Base-by-base conservation (phyloP, 768 basidiomycete species). In the Rhodocollybia butyracea region DNA sequence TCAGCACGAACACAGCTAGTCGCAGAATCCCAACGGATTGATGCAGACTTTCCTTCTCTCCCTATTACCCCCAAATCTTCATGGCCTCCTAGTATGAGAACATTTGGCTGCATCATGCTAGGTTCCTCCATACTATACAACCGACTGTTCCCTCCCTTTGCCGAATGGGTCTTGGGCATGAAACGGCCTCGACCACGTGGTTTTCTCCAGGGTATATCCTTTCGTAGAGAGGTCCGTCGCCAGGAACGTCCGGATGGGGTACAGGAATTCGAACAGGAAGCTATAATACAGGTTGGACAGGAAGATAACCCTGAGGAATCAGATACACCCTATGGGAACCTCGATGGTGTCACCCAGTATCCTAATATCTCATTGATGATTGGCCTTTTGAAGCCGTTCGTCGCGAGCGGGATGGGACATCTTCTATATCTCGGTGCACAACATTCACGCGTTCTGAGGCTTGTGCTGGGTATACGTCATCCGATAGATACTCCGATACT, bases 81-180 rank as follows among this genome's bases (percentile, higher is more conserved):
- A 4, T 54, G 42, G 53, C 43, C 53, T 21, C 43, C 53, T 10
- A 13, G 42, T 3, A 15, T 54, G 17, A 30, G 29, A 5, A 38
- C 32, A 26, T 54, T 45, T n/a, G 53, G 53, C 2, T 54, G n/a
- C 12, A 31, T 54, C 1, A 31, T 22, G 10, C 15, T 26, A 5
- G 53, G 42, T n/a, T 22, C 53, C 12, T 42, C 41, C n/a, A 43
- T 42, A 22, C 15, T 54, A 3, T 54, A 54, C 43, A 46, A 46
- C 10, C 42, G 43, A 19, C n/a, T 19, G 13, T 46, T 54, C 24
- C 11, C 22, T 34, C 27, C 31, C 2, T 54, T 54, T 17, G 45
- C 53, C 17, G 39, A 54, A n/a, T 54, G 53, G 53, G 41, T 54
- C 12, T 27, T 54, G 42, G 53, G 42, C 31, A 46, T 42, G 32